A percentile compares a stretch with the other conserved stretches of the same genome.
Conservation (phyloP, 2,329 filamentous ascomycete genomes). For the Calonectria pauciramosa region DNA sequence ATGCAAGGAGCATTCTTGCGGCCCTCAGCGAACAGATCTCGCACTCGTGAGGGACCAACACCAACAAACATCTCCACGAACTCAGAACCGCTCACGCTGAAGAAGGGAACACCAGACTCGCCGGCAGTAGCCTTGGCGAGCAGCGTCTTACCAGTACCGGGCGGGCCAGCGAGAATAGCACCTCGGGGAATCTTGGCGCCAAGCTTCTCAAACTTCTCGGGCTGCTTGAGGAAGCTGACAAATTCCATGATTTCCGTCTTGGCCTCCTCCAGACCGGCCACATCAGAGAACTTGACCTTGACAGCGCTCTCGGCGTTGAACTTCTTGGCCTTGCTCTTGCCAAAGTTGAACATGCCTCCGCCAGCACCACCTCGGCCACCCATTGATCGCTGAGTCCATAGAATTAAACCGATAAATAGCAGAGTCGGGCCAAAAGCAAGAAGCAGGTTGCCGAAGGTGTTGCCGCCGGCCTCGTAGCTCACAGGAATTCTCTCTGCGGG, state of each 20-base stretch:
- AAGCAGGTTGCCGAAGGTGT: conserved; percentile 80
- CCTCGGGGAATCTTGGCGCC: conserved; percentile 98
- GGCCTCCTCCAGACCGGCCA: conserved; percentile 97
- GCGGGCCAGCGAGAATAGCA: conserved; percentile 96
- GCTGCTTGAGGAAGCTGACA: conserved; percentile 95
- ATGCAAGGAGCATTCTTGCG: conserved; percentile 98
- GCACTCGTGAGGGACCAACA: conserved; percentile 94
- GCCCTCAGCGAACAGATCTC: conserved; percentile 94
- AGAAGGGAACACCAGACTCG: conserved; percentile 97
- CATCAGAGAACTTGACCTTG: conserved; percentile 97
- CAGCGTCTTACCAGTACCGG: conserved; percentile 97
- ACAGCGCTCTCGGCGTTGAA: conserved; percentile 98
- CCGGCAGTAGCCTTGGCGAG: conserved; percentile 97
- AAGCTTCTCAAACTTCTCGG: conserved; percentile 90
- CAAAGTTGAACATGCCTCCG: conserved; percentile 93
- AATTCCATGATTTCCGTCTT: conserved; percentile 99
- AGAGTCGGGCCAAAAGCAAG: conserved; percentile 88
- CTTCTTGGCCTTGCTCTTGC: conserved; percentile 94
- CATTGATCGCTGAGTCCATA: conserved; percentile 84
- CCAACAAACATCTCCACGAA: conserved; percentile 99
- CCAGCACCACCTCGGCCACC: conserved; percentile 73
- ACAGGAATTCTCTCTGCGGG: conserved; percentile 92
- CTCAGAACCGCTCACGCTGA: conserved; percentile 97
- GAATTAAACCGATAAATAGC: conserved; percentile 85
- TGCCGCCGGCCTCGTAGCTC: conserved; percentile 84